Base-by-base conservation (phyloP, 352 stramenopile genomes). In the Phytophthora idaei region DNA sequence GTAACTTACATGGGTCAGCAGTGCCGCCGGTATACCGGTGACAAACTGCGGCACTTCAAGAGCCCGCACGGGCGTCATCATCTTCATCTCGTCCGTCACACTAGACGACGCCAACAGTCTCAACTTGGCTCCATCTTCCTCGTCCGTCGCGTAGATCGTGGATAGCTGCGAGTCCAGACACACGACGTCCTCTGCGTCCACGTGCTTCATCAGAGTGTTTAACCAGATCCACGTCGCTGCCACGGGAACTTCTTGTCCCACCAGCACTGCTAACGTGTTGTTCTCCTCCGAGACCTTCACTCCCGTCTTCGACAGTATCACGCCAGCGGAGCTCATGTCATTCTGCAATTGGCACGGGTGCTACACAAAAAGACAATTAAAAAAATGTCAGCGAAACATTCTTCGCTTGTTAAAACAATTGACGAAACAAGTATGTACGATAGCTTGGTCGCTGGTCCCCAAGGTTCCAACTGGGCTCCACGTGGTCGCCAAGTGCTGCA, bases 1-100 rank as follows among this genome's bases (percentile, higher is more conserved):
- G 15, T 14, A 52, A 42, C 70, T 28, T 71, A 91, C 83, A 57
- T 87, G 73, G 27, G 83, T 90, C 44, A 92, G 69, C 6, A 90
- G 57, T 10, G 78, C 83, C 0, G 83, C 83, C 2, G 83, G 64
- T 8, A 90, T 52, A 11, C 83, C 81, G 5, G 69, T 64, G 4
- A 83, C 61, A 59, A 90, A 90, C 50, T 83, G 83, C 7, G 83
- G 83, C 2, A 82, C 77, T 64, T 86, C 76, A 7, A 92, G 74
- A 28, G 71, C 57, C 17, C 68, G 76, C 61, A 89, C 73, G 1
- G 76, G 67, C 4, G 65, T 71, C 9, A 67, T 57, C 21, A 71
- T 52, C 57, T 77, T 76, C 36, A 52, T 62, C 12, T 81, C 64
- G 3, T 68, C 48, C 8, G 65, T 55, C 9, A 80, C 78, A 9